A percentile compares a stretch with the other conserved stretches of the same genome.
phyloP scores from a whole-genome alignment of 2,329 filamentous ascomycete species.

The Akanthomyces dipterigenus region DNA sequence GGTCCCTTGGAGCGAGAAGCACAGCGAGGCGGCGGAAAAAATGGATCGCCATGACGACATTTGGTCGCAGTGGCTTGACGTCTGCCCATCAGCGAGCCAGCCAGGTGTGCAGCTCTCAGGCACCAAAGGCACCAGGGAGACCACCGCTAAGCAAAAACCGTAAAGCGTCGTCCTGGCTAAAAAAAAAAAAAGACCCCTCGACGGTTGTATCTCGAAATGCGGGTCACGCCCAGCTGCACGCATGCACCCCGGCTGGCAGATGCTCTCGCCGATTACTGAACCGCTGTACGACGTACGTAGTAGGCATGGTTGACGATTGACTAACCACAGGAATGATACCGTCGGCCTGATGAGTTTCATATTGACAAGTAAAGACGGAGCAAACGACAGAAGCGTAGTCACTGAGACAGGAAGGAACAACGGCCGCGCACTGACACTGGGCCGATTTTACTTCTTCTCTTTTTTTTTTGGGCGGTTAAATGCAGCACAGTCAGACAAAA shows the following conservation, averaged over 20 bases:
- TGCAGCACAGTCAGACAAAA: background rate
- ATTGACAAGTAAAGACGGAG: too few relatives aligned
- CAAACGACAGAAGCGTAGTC: too few relatives aligned
- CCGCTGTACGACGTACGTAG: background rate
- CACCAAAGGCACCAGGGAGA: background rate
- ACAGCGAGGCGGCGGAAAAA: background rate
- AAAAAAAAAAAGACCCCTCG: background rate
- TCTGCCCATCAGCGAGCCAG: background rate
- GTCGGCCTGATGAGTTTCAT: background rate
- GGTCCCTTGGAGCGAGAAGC: constrained; percentile 2
- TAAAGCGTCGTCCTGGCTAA: background rate
- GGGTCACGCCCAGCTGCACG: background rate
- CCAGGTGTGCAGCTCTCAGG: background rate
- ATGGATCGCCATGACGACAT: constrained; percentile 8
- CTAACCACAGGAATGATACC: background rate
- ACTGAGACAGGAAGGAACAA: background rate
- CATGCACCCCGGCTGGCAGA: background rate
- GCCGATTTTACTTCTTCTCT: background rate
- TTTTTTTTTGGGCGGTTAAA: too few relatives aligned
- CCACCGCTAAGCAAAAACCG: background rate
- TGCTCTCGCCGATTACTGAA: constrained; percentile 1
- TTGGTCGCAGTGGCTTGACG: background rate
- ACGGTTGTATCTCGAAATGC: background rate
- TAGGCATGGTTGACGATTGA: background rate
- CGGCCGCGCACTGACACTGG: background rate